These are phyloP conservation scores for Balamuthia mandrillaris DNA, from an alignment of 208 protist genomes.

Conservation along the genomic window DNA sequence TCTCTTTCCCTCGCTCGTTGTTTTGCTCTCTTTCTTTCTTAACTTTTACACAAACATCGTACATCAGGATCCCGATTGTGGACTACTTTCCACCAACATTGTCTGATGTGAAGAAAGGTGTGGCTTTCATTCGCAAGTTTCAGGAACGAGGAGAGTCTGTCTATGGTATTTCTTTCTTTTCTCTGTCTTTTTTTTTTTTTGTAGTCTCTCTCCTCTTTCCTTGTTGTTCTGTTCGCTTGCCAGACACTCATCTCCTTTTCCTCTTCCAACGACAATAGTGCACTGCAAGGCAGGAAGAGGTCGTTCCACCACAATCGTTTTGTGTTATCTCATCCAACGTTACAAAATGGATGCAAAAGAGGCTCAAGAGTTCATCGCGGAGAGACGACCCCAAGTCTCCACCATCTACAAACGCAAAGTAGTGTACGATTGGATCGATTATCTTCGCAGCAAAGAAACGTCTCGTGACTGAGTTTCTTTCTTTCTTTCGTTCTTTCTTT, in stretches of 20 bases:
- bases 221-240: background rate
- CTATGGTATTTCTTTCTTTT: background rate
- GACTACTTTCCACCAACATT: constrained; percentile 6
- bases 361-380: background rate
- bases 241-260: background rate
- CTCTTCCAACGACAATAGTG: background rate
- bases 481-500: no score
- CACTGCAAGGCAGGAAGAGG: constrained; percentile 5
- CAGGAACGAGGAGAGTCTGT: background rate
- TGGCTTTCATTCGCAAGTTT: background rate
- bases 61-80: background rate
- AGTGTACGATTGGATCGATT: no score
- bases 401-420: no score
- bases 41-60: no score
- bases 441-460: no score
- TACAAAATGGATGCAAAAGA: background rate
- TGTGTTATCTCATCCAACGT: constrained; percentile 5
- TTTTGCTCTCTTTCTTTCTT: no score
- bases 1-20: no score
- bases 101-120: background rate
- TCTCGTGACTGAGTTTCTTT: no score
- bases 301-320: background rate
- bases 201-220: no score
- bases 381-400: background rate
- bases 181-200: background rate